Conservation (phyloP, 768 basidiomycete genomes). For the Suillus alpinus region DNA sequence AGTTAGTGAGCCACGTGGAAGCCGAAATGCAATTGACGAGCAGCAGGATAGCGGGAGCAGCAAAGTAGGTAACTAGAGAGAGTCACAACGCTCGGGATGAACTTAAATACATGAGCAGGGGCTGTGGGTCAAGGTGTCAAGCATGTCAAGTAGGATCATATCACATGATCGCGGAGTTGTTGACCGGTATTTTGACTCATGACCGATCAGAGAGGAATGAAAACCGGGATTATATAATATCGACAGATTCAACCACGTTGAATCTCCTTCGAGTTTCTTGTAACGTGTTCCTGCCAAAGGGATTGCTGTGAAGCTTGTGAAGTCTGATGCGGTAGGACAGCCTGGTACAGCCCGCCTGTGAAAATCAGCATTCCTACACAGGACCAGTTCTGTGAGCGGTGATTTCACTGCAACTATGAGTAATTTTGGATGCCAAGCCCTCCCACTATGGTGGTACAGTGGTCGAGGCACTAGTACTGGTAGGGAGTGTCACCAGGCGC, state of each 20-base stretch:
- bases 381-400: not conserved
- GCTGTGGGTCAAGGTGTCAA: not conserved
- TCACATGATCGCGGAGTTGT: not conserved
- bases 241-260: not conserved
- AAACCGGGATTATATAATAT: not conserved
- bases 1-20: not conserved
- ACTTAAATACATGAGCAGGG: not conserved
- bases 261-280: not conserved
- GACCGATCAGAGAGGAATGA: not conserved
- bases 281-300: not conserved
- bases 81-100: not conserved
- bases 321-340: not conserved
- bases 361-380: not conserved
- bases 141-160: too few relatives aligned
- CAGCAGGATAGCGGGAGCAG: not conserved
- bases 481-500: too few relatives aligned
- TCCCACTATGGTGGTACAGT: not conserved
- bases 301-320: not conserved
- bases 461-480: not conserved
- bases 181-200: not conserved
- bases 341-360: not conserved
- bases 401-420: not conserved
- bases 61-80: not conserved
- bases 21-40: not conserved
- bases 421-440: not conserved